phyloP scores from a whole-genome alignment of 176 grass and related monocot species.

The Hordeum marinum region DNA sequence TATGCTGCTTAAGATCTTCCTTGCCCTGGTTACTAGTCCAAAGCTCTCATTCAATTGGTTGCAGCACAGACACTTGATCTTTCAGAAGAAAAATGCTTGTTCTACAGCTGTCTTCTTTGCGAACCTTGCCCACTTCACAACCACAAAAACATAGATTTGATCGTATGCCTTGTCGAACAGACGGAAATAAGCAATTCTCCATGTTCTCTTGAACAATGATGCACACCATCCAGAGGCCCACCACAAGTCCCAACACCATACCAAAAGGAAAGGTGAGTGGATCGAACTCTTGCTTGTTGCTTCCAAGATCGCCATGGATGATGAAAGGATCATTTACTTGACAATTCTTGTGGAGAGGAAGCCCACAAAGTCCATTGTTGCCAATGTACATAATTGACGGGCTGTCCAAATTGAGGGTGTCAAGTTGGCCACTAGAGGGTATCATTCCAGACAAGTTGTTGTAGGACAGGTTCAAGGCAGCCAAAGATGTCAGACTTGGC shows the following conservation, averaged over 20 bases:
- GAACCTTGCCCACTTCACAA: too few relatives aligned
- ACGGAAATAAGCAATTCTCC: too few relatives aligned
- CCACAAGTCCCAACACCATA: conserved; percentile 9
- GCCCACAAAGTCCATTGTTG: conserved; percentile 11
- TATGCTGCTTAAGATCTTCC: too few relatives aligned
- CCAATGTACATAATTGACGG: conserved; percentile 21
- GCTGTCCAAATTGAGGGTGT: conserved; percentile 8
- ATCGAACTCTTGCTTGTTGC: background rate
- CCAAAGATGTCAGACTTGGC: conserved; percentile 10
- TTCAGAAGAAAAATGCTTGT: too few relatives aligned
- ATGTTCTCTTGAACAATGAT: too few relatives aligned
- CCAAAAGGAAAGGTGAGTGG: background rate
- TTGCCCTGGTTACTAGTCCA: too few relatives aligned
- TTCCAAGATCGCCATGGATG: background rate
- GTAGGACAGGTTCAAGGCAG: conserved; percentile 27
- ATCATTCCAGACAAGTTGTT: conserved; percentile 25
- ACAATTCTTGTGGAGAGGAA: conserved; percentile 21
- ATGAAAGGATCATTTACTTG: too few relatives aligned
- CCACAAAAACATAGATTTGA: too few relatives aligned
- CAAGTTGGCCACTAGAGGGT: conserved; percentile 20
- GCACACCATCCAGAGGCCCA: conserved; percentile 8
- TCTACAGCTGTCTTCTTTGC: too few relatives aligned
- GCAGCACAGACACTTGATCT: too few relatives aligned
- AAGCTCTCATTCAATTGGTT: too few relatives aligned
- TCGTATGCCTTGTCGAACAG: too few relatives aligned